These are phyloP conservation scores for Albugo candida DNA, from an alignment of 352 stramenopile genomes.

Conservation along the genomic window DNA sequence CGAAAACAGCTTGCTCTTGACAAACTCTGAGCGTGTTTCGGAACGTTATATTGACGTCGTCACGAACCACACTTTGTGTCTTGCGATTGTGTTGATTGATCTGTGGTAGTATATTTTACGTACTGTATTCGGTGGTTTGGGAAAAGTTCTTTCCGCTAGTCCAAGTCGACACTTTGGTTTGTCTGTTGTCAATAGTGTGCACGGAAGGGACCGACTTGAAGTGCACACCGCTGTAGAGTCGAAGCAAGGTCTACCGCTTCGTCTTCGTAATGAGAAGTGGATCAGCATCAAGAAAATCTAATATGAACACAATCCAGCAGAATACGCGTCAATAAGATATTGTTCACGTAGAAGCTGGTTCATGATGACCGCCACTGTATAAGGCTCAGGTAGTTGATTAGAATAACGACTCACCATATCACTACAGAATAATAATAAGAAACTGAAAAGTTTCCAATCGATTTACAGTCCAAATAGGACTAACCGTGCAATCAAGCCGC, in stretches of 20 bases:
- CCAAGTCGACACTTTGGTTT: no score
- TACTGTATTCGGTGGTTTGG: no score
- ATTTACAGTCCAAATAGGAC: neutral
- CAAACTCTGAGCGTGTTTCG: neutral
- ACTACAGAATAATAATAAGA: neutral
- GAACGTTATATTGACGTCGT: no score
- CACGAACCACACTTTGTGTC: neutral
- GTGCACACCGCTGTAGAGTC: constrained; percentile 27
- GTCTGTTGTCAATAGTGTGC: constrained; percentile 3
- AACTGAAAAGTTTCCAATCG: neutral
- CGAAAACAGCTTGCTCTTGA: no score
- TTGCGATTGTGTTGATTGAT: constrained; percentile 7
- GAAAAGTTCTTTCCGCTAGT: no score
- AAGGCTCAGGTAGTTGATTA: constrained; percentile 67
- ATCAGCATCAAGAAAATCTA: constrained; percentile 84
- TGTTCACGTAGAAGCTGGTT: constrained; percentile 80
- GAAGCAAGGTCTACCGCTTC: constrained; percentile 1
- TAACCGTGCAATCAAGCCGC: constrained; percentile 42
- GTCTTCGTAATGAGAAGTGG: constrained; percentile 59
- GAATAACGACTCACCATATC: constrained; percentile 75
- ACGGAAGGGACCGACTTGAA: constrained; percentile 25
- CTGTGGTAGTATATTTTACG: constrained; percentile 5
- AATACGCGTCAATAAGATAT: constrained; percentile 83
- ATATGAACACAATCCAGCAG: constrained; percentile 80
- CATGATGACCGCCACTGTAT: constrained; percentile 76